Conservation (phyloP, 371 early-diverging fungal genomes). For the Choanephora cucurbitarum region DNA sequence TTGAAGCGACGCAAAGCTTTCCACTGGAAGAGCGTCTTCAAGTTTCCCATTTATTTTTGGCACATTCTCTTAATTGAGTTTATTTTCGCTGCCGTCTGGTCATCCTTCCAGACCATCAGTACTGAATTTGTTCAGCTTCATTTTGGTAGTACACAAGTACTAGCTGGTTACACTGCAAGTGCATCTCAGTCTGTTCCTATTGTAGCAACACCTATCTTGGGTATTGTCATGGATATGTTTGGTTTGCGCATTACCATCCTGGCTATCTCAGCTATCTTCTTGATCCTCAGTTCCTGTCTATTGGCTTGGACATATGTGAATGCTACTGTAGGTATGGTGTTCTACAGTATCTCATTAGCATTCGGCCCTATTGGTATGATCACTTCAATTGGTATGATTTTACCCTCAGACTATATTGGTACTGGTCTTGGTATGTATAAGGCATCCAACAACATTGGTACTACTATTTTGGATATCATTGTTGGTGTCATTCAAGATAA, state of each 20-base stretch:
- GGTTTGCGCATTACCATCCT: constrained; percentile 50
- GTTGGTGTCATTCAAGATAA: constrained; percentile 57
- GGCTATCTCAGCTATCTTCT: constrained; percentile 39
- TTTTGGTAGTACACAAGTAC: constrained; percentile 34
- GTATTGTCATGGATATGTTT: constrained; percentile 53
- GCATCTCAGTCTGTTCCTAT: constrained; percentile 57
- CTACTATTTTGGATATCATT: constrained; percentile 50
- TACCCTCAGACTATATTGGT: constrained; percentile 54
- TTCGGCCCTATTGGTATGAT: constrained; percentile 59
- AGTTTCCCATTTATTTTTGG: constrained; percentile 56
- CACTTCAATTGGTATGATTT: constrained; percentile 52
- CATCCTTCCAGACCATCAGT: constrained; percentile 53
- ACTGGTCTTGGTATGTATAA: constrained; percentile 60
- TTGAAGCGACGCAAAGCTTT: constrained; percentile 44
- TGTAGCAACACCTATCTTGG: constrained; percentile 56
- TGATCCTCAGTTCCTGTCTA: constrained; percentile 45
- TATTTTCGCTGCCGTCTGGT: constrained; percentile 57
- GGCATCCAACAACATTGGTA: constrained; percentile 49
- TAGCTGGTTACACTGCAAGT: constrained; percentile 58
- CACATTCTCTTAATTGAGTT: constrained; percentile 49
- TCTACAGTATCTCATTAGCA: constrained; percentile 49
- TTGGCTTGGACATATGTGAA: constrained; percentile 46
- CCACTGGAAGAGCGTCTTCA: constrained; percentile 39
- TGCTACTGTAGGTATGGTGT: constrained; percentile 51
- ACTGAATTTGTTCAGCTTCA: constrained; percentile 48